These are phyloP conservation scores for Exsudoporus floridanus DNA, from an alignment of 1,284 basidiomycete genomes.

Conservation along the genomic window DNA sequence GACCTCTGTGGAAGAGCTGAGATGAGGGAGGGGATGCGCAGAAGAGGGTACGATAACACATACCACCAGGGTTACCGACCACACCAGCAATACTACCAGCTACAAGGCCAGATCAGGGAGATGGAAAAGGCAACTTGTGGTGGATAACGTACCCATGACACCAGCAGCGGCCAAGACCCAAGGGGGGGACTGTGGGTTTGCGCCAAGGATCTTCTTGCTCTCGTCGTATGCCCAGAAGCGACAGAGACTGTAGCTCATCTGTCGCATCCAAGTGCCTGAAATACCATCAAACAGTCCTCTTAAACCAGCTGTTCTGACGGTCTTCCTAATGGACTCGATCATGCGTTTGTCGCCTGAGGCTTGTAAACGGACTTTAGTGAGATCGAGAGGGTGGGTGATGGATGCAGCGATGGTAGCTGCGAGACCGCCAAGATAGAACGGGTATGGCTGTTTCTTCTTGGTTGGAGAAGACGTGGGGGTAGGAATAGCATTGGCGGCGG, in stretches of 20 bases:
- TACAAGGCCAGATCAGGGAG: conserved; percentile 48
- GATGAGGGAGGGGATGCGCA: not conserved
- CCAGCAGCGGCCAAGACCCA: conserved; percentile 84
- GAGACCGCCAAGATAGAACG: conserved; percentile 50
- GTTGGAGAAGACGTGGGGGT: conserved; percentile 1
- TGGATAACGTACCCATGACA: conserved; percentile 64
- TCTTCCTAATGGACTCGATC: conserved; percentile 77
- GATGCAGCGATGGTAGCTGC: conserved; percentile 36
- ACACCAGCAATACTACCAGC: conserved; percentile 82
- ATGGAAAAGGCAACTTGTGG: not conserved
- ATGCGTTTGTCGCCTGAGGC: conserved; percentile 86
- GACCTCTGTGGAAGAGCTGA: conserved; percentile 53
- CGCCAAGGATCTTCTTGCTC: conserved; percentile 79
- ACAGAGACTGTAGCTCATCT: conserved; percentile 92
- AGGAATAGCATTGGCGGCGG: conserved; percentile 12
- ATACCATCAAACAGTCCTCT: conserved; percentile 86
- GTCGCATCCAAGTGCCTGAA: conserved; percentile 84
- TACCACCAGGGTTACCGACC: conserved; percentile 85
- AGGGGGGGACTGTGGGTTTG: conserved; percentile 40
- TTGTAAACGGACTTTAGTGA: conserved; percentile 86
- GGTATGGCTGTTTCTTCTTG: conserved; percentile 46
- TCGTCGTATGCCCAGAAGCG: conserved; percentile 94
- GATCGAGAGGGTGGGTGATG: conserved; percentile 65
- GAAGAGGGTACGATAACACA: conserved; percentile 22
- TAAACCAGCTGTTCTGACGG: conserved; percentile 67